Conservation (phyloP, 2,329 filamentous ascomycete genomes). For the Amauroascus niger region DNA sequence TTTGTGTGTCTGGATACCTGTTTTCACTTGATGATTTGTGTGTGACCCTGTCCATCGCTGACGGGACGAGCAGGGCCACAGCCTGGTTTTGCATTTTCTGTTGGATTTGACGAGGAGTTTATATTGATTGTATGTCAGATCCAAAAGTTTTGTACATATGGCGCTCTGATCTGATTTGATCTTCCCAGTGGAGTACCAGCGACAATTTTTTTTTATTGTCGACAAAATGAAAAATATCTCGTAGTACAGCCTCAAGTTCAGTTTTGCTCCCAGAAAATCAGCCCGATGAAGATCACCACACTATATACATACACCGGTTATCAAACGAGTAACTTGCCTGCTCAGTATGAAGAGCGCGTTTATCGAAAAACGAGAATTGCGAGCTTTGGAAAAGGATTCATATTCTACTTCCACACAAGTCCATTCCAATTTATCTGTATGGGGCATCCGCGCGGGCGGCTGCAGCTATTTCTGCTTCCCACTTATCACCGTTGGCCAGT, state of each 20-base stretch:
- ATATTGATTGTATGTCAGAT: neutral
- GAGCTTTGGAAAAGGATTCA: neutral
- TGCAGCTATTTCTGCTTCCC: constrained; percentile 94
- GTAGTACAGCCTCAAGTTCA: neutral
- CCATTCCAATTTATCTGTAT: constrained; percentile 58
- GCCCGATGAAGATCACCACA: neutral
- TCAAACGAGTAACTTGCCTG: neutral
- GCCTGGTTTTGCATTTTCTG: neutral
- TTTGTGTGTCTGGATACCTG: neutral
- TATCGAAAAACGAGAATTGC: neutral
- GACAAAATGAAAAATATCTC: neutral
- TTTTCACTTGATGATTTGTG: neutral
- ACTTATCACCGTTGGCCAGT: constrained; percentile 82
- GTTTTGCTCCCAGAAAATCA: neutral
- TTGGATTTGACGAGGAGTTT: neutral
- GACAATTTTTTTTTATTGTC: neutral
- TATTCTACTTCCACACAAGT: neutral
- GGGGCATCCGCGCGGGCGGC: constrained; percentile 86
- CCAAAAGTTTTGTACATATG: constrained; percentile 5
- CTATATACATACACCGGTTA: constrained; percentile 10
- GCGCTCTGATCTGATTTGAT: neutral
- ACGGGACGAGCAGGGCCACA: neutral
- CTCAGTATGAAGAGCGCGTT: neutral
- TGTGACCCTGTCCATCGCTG: neutral
- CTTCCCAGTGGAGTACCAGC: neutral